These are phyloP conservation scores for Stromatinia cepivora DNA, from an alignment of 2,329 filamentous ascomycete genomes.

Conservation along the genomic window DNA sequence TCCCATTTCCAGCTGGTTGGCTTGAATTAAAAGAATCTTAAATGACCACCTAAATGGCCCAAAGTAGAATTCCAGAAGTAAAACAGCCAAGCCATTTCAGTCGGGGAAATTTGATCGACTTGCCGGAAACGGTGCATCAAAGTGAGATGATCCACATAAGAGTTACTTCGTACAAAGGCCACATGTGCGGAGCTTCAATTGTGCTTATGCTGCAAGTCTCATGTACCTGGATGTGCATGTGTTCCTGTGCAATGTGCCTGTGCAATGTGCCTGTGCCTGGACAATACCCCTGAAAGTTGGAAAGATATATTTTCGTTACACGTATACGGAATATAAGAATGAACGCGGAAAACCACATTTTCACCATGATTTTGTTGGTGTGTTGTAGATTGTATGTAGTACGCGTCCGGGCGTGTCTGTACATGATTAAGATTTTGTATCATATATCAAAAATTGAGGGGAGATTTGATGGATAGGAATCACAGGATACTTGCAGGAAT, in stretches of 20 bases:
- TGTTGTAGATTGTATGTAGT: not conserved
- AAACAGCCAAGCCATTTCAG: not conserved
- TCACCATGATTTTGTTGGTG: constrained; percentile 4
- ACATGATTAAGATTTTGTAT: constrained; percentile 14
- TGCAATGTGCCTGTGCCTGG: not conserved
- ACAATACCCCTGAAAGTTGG: not conserved
- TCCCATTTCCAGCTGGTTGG: not conserved
- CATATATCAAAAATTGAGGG: constrained; percentile 4
- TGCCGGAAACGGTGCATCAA: not conserved
- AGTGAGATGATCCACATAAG: not conserved
- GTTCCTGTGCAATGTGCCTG: not conserved
- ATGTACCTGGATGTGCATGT: not conserved
- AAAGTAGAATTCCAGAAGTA: not conserved
- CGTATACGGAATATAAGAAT: not conserved
- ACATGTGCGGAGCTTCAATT: constrained; percentile 14
- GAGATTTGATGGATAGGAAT: constrained; percentile 11
- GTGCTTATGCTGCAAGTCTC: not conserved
- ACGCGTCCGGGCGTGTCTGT: constrained; percentile 1
- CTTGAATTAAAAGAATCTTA: not conserved
- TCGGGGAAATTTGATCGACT: constrained; percentile 12
- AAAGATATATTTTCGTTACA: not conserved
- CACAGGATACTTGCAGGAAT: constrained; percentile 4
- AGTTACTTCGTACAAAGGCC: not conserved
- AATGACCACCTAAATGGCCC: not conserved
- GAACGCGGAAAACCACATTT: constrained; percentile 18